Evolutionary conservation across 257 asterid genomes (phyloP).

Genomic region (Cordia subcordata): DNA sequence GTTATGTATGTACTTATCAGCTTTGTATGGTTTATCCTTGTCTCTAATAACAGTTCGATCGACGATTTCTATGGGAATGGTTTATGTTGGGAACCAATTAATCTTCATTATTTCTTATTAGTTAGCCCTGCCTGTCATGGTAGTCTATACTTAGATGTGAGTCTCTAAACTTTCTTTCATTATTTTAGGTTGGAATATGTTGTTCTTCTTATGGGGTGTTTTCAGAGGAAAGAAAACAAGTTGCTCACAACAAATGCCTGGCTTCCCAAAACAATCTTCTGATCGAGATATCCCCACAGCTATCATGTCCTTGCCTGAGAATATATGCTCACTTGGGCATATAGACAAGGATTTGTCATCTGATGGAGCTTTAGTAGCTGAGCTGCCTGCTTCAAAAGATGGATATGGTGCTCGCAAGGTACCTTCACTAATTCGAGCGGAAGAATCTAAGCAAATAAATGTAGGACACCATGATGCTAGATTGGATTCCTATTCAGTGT

Average conservation of each 20-base stretch:
- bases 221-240: constrained; percentile 65
- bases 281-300: constrained; percentile 47
- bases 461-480: constrained; percentile 12
- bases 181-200: constrained; percentile 74
- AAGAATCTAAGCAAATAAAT: constrained; percentile 10
- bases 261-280: constrained; percentile 27
- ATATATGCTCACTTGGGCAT: constrained; percentile 45
- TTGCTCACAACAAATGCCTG: constrained; percentile 34
- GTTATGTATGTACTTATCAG: too few relatives aligned
- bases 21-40: too few relatives aligned
- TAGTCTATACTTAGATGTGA: constrained; percentile 6
- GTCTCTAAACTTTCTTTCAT: background rate
- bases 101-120: too few relatives aligned
- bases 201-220: constrained; percentile 86
- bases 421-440: constrained; percentile 30
- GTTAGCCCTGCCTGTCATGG: background rate
- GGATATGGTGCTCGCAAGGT: constrained; percentile 28
- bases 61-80: too few relatives aligned
- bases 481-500: constrained; percentile 25
- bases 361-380: constrained; percentile 22
- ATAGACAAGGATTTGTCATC: constrained; percentile 25
- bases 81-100: too few relatives aligned
- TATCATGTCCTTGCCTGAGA: constrained; percentile 50
- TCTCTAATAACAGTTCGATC: too few relatives aligned
- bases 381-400: constrained; percentile 37